Conservation (phyloP, 202 grass and related monocot species). For the Zoysia matrella region DNA sequence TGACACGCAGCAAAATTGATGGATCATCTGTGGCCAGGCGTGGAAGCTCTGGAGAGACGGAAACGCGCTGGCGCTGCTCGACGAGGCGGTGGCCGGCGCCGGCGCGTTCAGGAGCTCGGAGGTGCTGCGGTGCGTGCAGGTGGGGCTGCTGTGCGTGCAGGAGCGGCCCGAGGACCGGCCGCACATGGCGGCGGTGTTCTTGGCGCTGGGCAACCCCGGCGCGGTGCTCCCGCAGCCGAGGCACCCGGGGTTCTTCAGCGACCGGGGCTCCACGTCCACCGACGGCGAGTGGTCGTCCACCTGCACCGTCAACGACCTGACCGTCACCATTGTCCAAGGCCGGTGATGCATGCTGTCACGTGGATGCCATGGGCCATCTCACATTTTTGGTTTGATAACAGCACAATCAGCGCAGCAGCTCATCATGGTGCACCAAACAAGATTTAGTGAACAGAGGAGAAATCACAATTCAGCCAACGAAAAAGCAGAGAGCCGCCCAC, state of each 20-base stretch:
- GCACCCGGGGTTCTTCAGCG: slow-evolving; percentile 62
- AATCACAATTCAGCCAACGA: too few relatives aligned
- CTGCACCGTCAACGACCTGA: slow-evolving; percentile 47
- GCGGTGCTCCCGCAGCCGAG: slow-evolving; percentile 53
- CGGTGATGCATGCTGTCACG: slow-evolving; percentile 22
- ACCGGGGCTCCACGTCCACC: slow-evolving; percentile 41
- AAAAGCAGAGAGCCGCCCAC: too few relatives aligned
- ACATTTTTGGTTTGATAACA: too few relatives aligned
- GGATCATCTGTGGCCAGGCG: slow-evolving; percentile 35
- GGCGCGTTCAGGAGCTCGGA: too few relatives aligned
- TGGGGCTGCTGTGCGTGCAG: slow-evolving; percentile 29
- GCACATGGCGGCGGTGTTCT: slow-evolving; percentile 65
- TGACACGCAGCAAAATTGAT: not conserved
- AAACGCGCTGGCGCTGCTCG: slow-evolving; percentile 53
- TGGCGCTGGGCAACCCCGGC: slow-evolving; percentile 68
- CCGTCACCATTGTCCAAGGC: slow-evolving; percentile 33
- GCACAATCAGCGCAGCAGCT: too few relatives aligned
- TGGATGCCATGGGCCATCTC: too few relatives aligned
- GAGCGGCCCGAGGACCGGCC: slow-evolving; percentile 75
- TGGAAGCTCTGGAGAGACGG: slow-evolving; percentile 83
- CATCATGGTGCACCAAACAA: too few relatives aligned
- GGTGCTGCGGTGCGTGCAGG: too few relatives aligned
- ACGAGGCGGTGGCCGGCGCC: too few relatives aligned
- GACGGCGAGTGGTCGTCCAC: slow-evolving; percentile 60
- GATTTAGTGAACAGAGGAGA: too few relatives aligned